Evolutionary conservation across 2,329 filamentous ascomycete species (phyloP), one percentile per base, ranked within the genome.

Genomic region (Onygena corvina): DNA sequence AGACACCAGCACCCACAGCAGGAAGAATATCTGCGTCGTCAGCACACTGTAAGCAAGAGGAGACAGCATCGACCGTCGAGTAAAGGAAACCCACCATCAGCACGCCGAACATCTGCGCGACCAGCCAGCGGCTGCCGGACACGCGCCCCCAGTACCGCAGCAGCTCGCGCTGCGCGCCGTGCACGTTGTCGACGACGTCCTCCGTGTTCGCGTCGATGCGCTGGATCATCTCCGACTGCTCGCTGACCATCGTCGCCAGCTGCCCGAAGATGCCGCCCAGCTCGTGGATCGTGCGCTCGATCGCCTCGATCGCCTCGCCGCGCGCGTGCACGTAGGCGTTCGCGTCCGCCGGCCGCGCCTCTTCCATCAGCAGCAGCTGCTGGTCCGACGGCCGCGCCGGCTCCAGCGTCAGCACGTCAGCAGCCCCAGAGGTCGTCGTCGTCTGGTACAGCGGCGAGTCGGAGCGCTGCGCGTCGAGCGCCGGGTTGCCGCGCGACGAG

Each of bases 211-310:
- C 90, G 60, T 96, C 90, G 61, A 95, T 95, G 46, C 90, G 77
- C 68, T 96, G 87, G 56, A 98, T 94, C 84, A 94, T 94, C 68
- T 95, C 92, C 53, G 86, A 87, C 69, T 98, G 92, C 66, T 98
- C 90, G 49, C 84, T 87, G 25, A 98, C 92, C 92, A 98, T 96
- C 57, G 86, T 82, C 30, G 92, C 90, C 46, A 98, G 72, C 67
- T 98, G 90, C 6, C 88, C 86, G 64, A 96, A 96, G 54, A 95
- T 95, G 11, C 83, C 75, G 23, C 92, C 92, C 1, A 98, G 74
- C 64, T 98, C 92, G 54, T 79, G 81, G 58, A 98, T 98, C 1
- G 92, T 98, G 58, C 86, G 82, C 66, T 98, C 92, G 52, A 98
- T 98, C 3, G 88, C 86, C 63, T 96, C 90, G 55, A 98, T 96